Percentiles rank a stretch among this genome's conserved stretches.
Evolutionary conservation across 345 rosid species (phyloP).

Genomic region (Lumnitzera littorea): DNA sequence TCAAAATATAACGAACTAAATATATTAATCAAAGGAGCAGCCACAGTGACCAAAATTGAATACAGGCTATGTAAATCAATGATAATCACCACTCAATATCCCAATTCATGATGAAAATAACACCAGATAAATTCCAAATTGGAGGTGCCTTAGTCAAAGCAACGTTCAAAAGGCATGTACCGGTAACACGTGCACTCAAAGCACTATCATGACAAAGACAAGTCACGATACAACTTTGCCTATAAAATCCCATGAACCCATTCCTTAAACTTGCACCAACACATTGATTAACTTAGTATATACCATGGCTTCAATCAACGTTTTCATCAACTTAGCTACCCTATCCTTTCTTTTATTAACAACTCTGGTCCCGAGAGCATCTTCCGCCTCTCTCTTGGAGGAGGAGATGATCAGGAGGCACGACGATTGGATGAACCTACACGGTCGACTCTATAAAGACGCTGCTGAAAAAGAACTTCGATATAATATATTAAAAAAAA

Average conservation of each 20-base stretch:
- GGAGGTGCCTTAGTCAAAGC: neutral
- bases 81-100: too few relatives aligned
- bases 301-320: constrained; percentile 7
- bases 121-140: too few relatives aligned
- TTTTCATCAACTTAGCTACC: constrained; percentile 1
- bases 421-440: constrained; percentile 29
- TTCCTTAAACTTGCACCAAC: too few relatives aligned
- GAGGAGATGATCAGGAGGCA: constrained; percentile 28
- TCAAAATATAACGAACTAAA: too few relatives aligned
- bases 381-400: constrained; percentile 22
- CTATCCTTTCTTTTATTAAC: constrained; percentile 2
- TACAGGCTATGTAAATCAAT: too few relatives aligned
- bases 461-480: constrained; percentile 23
- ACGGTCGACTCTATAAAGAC: constrained; percentile 26
- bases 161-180: neutral
- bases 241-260: too few relatives aligned
- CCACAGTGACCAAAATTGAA: too few relatives aligned
- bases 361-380: constrained; percentile 6
- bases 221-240: too few relatives aligned
- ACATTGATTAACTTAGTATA: neutral
- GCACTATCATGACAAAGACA: too few relatives aligned
- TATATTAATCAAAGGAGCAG: too few relatives aligned
- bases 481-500: constrained; percentile 31
- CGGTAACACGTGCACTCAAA: too few relatives aligned
- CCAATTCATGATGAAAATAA: too few relatives aligned